Base-by-base conservation (phyloP, 164 flowering plant species). In the Stephania cephalantha region DNA sequence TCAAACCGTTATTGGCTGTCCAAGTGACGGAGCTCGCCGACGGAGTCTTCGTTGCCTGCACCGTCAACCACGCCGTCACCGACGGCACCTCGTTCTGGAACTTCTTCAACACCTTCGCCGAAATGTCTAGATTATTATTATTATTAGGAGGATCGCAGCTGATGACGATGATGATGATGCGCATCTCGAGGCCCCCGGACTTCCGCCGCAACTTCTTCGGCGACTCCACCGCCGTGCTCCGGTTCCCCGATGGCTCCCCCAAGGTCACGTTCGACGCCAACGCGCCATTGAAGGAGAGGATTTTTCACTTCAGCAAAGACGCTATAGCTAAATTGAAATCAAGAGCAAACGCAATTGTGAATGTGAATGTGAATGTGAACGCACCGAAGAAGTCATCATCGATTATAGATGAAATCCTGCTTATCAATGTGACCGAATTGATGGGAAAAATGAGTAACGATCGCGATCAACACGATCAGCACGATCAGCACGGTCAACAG, bases 31-130 rank as follows among this genome's bases (percentile, higher is more conserved):
- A 90, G 81, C 85, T 94, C 0, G 85, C 82, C 17, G 98, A 92
- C 77, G 97, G 90, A 5, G 70, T 92, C 8, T 94, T 92, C 82
- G 75, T 94, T 46, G 97, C 94, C 1, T 84, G 87, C 79, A 76
- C 94, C 7, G 90, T 85, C 13, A 94, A 94, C 70, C 98, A 94
- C 78, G 82, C 97, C 18, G 92, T 92, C 13, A 82, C 86, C 1
- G 98, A 94, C 65, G 98, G 98, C 1, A 94, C 98, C 3, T 90
- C 95, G 1, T 90, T 92, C 73, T 94, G 98, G 98, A 90, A 94
- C 74, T 94, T 94, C 85, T 90, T 92, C 79, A 94, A 94, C 77
- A 80, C 90, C 0, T 90, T 88, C 76, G 96, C 97, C 0, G 95
- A 87, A 45, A 70, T 90, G 61, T 65, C 79, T 44, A 76, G 76